Conservation (phyloP, 768 basidiomycete genomes). For the Leucogyrophana mollusca region DNA sequence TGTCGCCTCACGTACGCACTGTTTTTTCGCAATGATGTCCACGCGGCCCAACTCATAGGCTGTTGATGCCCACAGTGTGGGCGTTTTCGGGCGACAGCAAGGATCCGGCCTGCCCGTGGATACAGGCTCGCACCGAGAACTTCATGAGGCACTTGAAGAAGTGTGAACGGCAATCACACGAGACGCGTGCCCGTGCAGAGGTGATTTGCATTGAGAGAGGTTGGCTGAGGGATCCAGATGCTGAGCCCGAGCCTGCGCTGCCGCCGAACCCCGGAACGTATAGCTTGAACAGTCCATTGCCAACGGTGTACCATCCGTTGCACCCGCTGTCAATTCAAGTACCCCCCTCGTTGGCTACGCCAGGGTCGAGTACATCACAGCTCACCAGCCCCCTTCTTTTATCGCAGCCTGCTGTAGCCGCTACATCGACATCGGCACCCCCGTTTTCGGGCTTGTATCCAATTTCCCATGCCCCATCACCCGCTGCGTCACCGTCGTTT, state of each 20-base stretch:
- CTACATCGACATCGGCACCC: too few relatives aligned
- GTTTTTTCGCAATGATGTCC: neutral
- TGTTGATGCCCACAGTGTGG: constrained; percentile 1
- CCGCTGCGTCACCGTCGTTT: neutral
- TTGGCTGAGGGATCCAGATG: neutral
- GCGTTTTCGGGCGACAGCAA: neutral
- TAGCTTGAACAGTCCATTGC: neutral
- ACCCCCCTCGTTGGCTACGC: neutral
- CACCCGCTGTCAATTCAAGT: neutral
- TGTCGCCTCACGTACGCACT: neutral
- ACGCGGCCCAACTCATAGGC: neutral
- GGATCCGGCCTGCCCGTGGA: neutral
- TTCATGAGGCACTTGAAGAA: constrained; percentile 2
- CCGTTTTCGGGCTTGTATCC: too few relatives aligned
- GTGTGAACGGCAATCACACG: constrained; percentile 1
- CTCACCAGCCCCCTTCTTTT: too few relatives aligned
- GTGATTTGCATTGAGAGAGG: neutral
- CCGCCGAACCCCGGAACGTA: neutral
- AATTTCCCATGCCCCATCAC: too few relatives aligned
- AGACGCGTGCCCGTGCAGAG: neutral
- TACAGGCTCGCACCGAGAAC: neutral
- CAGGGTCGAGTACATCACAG: too few relatives aligned
- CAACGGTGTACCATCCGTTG: neutral
- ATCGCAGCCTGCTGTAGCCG: too few relatives aligned
- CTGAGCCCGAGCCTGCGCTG: neutral